Evolutionary conservation across 176 grass and related monocot genomes (phyloP), one percentile per base, ranked within the genome.

Genomic region (Paspalum notatum): DNA sequence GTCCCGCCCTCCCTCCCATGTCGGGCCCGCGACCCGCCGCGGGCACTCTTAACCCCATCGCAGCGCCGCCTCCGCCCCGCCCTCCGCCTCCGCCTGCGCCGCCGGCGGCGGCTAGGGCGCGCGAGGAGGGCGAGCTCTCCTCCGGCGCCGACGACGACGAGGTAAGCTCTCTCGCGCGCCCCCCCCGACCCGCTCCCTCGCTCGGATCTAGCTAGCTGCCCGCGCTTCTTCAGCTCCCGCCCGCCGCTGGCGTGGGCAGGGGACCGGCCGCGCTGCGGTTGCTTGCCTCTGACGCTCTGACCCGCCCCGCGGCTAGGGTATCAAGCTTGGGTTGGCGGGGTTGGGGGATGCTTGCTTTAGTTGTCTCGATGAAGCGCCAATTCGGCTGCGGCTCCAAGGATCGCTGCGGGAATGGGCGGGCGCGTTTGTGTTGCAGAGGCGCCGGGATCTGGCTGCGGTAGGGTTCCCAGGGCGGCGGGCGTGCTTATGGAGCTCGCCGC

Each of bases 101-200:
- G 21, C 12, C 77, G 13, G 76, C 76, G 50, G n/a, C 63, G 48
- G 41, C 48, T 57, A 72, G 79, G 88, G 51, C 69, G 79, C 92
- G 89, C 21, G 89, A 94, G 83, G 92, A 91, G 66, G 86, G 92
- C 21, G 92, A 91, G 76, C 57, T 91, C 75, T 94, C 92, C 15
- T 91, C 89, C 57, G 89, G 89, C 70, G 82, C 73, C 24, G 89
- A 86, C 72, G 92, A 89, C 62, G 88, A 88, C 49, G 91, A 91
- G 73, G 88, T 90, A 66, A 86, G 88, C 20, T n/a, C 24, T 40
- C 32, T 17, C 32, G 24, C 62, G 7, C n/a, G n/a, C n/a, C 17
- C 17, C 11, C 9, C 22, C 71, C 27, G 8, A 9, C 55, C 57
- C 21, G 25, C 17, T 41, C 75, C 4, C 68, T 22, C 47, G 41